Conservation (phyloP, 208 protist genomes). For the Strigomonas culicis region DNA sequence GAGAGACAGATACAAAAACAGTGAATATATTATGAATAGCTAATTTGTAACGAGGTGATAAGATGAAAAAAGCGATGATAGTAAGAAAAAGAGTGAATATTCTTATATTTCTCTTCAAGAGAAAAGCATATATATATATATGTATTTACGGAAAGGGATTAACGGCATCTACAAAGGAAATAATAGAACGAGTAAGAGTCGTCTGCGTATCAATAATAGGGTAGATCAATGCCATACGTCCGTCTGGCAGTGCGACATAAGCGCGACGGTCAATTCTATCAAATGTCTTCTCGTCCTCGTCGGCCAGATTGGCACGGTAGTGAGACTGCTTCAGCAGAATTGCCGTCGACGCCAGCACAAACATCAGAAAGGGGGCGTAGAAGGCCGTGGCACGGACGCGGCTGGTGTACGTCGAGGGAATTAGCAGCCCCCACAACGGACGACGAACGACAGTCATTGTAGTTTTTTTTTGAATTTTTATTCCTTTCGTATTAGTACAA, state of each 20-base stretch:
- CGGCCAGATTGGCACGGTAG: constrained; percentile 76
- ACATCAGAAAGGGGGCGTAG: constrained; percentile 69
- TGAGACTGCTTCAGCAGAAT: constrained; percentile 83
- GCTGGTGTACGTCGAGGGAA: constrained; percentile 73
- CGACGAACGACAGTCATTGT: constrained; percentile 54
- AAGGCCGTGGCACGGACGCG: constrained; percentile 62
- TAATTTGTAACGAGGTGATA: neutral
- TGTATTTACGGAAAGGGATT: constrained; percentile 77
- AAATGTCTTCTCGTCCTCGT: constrained; percentile 76
- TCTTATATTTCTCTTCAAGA: neutral
- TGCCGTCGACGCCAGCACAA: constrained; percentile 55
- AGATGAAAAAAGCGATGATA: constrained; percentile 11
- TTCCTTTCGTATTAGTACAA: constrained; percentile 4
- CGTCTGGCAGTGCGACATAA: constrained; percentile 88
- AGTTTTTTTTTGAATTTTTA: too few species aligned
- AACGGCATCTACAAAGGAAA: constrained; percentile 79
- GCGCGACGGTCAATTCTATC: constrained; percentile 88
- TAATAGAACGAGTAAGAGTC: constrained; percentile 66
- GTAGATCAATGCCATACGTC: constrained; percentile 89
- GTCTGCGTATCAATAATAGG: constrained; percentile 83
- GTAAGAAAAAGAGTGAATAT: neutral
- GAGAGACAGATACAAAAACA: too few species aligned
- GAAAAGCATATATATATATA: neutral
- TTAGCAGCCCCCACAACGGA: constrained; percentile 68
- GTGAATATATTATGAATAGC: too few species aligned